A percentile compares a stretch with the other conserved stretches of the same genome.
Conservation (phyloP, 2,329 filamentous ascomycete genomes). For the Huntiella decipiens region DNA sequence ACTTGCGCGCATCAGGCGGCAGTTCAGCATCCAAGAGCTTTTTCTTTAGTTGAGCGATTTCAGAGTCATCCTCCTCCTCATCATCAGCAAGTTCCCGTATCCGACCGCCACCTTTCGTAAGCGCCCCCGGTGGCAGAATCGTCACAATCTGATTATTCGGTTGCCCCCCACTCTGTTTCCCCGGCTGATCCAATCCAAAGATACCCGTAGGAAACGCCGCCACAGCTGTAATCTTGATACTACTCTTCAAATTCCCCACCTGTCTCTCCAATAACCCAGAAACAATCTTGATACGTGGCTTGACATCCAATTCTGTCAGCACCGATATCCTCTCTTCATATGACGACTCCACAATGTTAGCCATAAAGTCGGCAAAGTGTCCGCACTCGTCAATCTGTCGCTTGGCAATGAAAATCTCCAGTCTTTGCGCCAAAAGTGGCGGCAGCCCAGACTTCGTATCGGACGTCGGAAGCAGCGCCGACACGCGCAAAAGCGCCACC, state of each 20-base stretch:
- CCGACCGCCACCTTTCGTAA: slow-evolving; percentile 6
- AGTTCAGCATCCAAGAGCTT: slow-evolving; percentile 66
- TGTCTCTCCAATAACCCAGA: slow-evolving; percentile 71
- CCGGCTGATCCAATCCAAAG: slow-evolving; percentile 17
- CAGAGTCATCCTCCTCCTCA: slow-evolving; percentile 70
- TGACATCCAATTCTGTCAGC: slow-evolving; percentile 60
- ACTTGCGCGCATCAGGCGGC: slow-evolving; percentile 66
- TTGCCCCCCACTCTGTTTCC: slow-evolving; percentile 17
- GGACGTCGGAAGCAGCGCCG: slow-evolving; percentile 59
- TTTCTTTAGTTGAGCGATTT: slow-evolving; percentile 81
- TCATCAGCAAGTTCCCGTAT: slow-evolving; percentile 31
- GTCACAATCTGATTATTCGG: slow-evolving; percentile 21
- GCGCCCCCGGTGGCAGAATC: slow-evolving; percentile 9
- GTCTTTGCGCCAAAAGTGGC: slow-evolving; percentile 64
- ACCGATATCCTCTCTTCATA: slow-evolving; percentile 85
- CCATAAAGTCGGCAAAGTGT: slow-evolving; percentile 85
- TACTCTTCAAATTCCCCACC: slow-evolving; percentile 67
- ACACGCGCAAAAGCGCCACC: slow-evolving; percentile 64
- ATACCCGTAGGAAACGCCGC: slow-evolving; percentile 46
- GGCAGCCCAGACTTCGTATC: slow-evolving; percentile 48
- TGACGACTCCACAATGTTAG: slow-evolving; percentile 69
- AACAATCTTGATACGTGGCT: slow-evolving; percentile 60
- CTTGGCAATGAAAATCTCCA: slow-evolving; percentile 72
- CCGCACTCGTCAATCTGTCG: slow-evolving; percentile 72
- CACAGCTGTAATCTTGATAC: slow-evolving; percentile 66